A percentile compares a stretch with the other conserved stretches of the same genome.
phyloP scores from a whole-genome alignment of 2,329 filamentous ascomycete species.

The Xylaria sp. region DNA sequence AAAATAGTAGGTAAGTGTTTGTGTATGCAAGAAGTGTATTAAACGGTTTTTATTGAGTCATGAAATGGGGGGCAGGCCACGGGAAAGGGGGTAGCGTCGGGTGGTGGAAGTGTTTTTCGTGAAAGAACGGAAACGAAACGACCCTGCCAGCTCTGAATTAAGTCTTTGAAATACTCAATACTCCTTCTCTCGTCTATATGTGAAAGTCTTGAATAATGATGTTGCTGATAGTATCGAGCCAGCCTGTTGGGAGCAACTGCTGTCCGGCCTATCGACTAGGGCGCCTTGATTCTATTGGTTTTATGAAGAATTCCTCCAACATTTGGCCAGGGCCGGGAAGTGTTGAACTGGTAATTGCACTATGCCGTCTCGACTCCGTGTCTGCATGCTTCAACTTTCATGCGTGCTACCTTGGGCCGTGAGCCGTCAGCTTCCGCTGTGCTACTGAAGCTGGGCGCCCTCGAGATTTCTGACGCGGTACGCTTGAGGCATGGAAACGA shows the following conservation, averaged over 20 bases:
- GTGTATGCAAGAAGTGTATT: neutral
- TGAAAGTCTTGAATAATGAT: slow-evolving; percentile 7
- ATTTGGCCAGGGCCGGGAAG: neutral
- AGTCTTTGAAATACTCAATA: slow-evolving; percentile 3
- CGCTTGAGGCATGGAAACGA: slow-evolving; percentile 44
- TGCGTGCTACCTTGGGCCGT: slow-evolving; percentile 37
- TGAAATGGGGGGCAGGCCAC: too few relatives aligned
- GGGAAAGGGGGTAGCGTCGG: neutral
- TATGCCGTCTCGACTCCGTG: slow-evolving; percentile 37
- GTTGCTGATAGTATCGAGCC: slow-evolving; percentile 2
- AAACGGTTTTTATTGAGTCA: neutral
- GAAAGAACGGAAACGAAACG: neutral
- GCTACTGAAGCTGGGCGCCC: slow-evolving; percentile 40
- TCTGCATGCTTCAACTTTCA: slow-evolving; percentile 38
- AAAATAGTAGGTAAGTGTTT: neutral
- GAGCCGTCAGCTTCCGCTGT: slow-evolving; percentile 31
- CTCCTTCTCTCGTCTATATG: slow-evolving; percentile 5
- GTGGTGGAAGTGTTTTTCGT: neutral
- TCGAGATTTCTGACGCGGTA: slow-evolving; percentile 48
- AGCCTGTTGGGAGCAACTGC: slow-evolving; percentile 12
- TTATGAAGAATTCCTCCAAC: neutral
- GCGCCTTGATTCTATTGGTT: slow-evolving; percentile 13
- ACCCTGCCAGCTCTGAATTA: neutral
- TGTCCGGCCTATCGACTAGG: neutral
- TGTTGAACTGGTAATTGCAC: neutral